Base-by-base conservation (phyloP, 2,329 filamentous ascomycete genomes). In the Stagonosporopsis rhizophila region DNA sequence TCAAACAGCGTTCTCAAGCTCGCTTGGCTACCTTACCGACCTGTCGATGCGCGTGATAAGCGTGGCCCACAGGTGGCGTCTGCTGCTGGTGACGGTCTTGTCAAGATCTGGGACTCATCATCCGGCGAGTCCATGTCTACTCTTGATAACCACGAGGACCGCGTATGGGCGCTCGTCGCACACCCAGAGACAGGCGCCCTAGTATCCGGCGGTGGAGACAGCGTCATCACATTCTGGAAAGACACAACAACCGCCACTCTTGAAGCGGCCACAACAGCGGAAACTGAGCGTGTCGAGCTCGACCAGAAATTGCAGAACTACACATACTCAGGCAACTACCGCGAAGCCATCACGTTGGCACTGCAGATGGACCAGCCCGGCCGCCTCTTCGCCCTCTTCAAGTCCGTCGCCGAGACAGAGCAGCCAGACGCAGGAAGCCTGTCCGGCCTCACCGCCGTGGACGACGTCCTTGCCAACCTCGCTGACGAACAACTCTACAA, bases 1-100 rank as follows among this genome's bases (percentile, higher is more conserved):
- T 94, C 92, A 5, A 96, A 98, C 78, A 96, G 91, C 67, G 90
- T 99, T 2, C 81, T 99, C 28, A 98, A 98, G 77, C 90, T 96
- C 2, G 85, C 90, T 3, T 99, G 95, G 95, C 82, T 99, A 4
- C 84, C 85, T 1, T 79, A 83, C 47, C 77, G 68, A 5, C 68
- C 69, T 2, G 62, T 75, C 22, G 72, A 75, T 46, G 66, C 71
- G 14, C 73, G 74, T 28, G 73, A 77, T 23, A 88, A 85, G 71
- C 83, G 83, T 60, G 83, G 85, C 22, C 81, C 91, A 1, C 87
- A 90, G 56, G 86, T 97, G 55, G 92, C 90, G 30, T 96, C 90
- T 63, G 93, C 95, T 14, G 95, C 91, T 35, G 93, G 92, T 56
- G 96, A 99, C 75, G 95, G 95, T 2, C 84, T 99, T 3, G 92